Percentiles rank a stretch among this genome's conserved stretches.
Evolutionary conservation across 2,329 filamentous ascomycete genomes (phyloP).

Genomic region (Phialophora expanda): DNA sequence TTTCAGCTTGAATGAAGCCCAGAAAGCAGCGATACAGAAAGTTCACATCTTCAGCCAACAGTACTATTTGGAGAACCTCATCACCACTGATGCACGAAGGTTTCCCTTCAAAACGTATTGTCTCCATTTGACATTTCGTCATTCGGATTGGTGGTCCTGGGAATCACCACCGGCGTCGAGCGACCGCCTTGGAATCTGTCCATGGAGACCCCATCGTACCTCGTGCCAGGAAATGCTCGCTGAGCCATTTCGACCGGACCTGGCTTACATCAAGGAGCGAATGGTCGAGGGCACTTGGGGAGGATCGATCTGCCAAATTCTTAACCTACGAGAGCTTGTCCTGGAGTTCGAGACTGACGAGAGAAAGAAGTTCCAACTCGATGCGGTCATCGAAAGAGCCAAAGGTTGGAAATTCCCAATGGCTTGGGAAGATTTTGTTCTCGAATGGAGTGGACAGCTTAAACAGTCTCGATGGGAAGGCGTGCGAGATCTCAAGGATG

Average conservation of each 20-base stretch:
- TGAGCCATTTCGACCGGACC: slow-evolving; percentile 17
- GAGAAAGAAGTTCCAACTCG: slow-evolving; percentile 39
- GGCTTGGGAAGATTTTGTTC: slow-evolving; percentile 20
- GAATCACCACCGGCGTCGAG: slow-evolving; percentile 35
- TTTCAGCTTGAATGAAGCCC: slow-evolving; percentile 36
- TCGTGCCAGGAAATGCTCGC: slow-evolving; percentile 32
- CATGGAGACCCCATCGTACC: slow-evolving; percentile 33
- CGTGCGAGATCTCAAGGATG: slow-evolving; percentile 21
- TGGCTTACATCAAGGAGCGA: slow-evolving; percentile 24
- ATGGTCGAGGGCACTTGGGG: slow-evolving; percentile 32
- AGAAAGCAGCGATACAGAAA: slow-evolving; percentile 34
- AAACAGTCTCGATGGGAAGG: slow-evolving; percentile 29
- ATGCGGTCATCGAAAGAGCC: slow-evolving; percentile 39
- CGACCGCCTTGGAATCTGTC: slow-evolving; percentile 41
- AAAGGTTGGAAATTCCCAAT: slow-evolving; percentile 39
- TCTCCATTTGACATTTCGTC: slow-evolving; percentile 41
- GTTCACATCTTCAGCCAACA: slow-evolving; percentile 43
- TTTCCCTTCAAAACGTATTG: slow-evolving; percentile 31
- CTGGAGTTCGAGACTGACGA: slow-evolving; percentile 43
- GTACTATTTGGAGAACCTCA: slow-evolving; percentile 39
- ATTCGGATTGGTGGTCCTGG: slow-evolving; percentile 44
- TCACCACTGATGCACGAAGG: slow-evolving; percentile 13
- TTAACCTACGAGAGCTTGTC: slow-evolving; percentile 34
- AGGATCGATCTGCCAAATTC: slow-evolving; percentile 33
- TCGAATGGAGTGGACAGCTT: slow-evolving; percentile 26